Base-by-base conservation (phyloP, 306 rosid genomes). In the Senna siamea region DNA sequence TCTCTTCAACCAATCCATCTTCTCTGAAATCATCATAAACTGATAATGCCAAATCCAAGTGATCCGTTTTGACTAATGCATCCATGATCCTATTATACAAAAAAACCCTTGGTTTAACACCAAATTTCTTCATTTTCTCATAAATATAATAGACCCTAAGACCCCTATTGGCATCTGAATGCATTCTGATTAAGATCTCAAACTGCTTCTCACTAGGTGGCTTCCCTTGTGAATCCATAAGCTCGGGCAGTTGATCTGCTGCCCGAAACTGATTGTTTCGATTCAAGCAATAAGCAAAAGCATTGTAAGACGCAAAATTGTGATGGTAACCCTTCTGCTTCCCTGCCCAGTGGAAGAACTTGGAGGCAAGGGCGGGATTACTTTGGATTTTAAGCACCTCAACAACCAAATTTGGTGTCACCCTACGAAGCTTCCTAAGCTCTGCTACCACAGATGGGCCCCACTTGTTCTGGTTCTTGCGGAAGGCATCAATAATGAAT, bases 151-250 rank as follows among this genome's bases (percentile, higher is more conserved):
- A 85, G 34, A 87, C 89, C 74, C 93, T 84, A 32, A 89, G 87
- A 32, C 97, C 94, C 56, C 92, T 78, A 20, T 85, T 90, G 73
- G 89, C 90, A 58, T 91, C 94, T 1, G 78, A 51, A 28, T 91
- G 98, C 93, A 89, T 91, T 37, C 94, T 74, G 34, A 91, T 86
- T 9, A 93, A 72, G 44, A 93, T 93, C 89, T 93, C 97, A 9
- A 89, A 93, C 77, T 93, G 91, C 61, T 89, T 93, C 83, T 91
- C 91, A n/a, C 85, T 85, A 0, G 98, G 97, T 0, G 89, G 87
- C 48, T 81, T 93, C 12, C 97, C 97, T 43, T 93, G 97, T 0
- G 94, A 82, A 5, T 79, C 85, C 98, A 89, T 93, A 34, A 91
- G 81, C 26, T 93, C 94, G 0, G 96, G 97, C 19, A 91, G 67